Base-by-base conservation (phyloP, 176 grass and related monocot genomes). In the Musa acuminata region DNA sequence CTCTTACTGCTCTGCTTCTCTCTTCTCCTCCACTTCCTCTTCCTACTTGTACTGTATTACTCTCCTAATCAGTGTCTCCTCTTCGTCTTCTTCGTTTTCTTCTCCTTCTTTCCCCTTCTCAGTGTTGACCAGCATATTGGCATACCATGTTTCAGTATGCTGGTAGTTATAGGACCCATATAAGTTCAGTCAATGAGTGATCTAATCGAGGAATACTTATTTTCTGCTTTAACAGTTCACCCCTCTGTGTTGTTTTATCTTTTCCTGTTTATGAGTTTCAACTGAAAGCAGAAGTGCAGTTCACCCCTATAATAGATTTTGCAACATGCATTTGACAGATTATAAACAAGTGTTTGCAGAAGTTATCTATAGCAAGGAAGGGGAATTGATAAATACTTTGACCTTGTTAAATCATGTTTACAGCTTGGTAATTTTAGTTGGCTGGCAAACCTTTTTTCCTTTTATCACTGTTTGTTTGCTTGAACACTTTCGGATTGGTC, bases 401-500 rank as follows among this genome's bases (percentile, higher is more conserved):
- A 50, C 48, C 20, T 70, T 50, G 16, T 50, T 51, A 70, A 25
- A 26, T 4, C 11, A 65, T 3, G 11, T 25, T 65, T 26, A 65
- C n/a, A 10, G 23, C 11, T 13, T 26, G 10, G 57, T 60, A 19
- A n/a, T 60, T 60, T 27, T 14, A 60, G 57, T 60, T 60, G 16
- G 16, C 6, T 13, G 23, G 16, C n/a, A 9, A 20, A 70, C 9
- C 22, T 70, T 21, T 50, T 21, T 49, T 4, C 25, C 43, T 69
- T 29, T 50, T 70, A 1, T 70, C 29, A 64, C 14, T 14, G 43
- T 50, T 69, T 49, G 22, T 75, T 80, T 75, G 79, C 62, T 9
- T 69, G 43, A 79, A 76, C 26, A 77, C 48, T 22, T 7, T 80
- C 77, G 81, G 26, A 53, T 51, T 85, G 62, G 70, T 74, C 49